Base-by-base conservation (phyloP, 1,139 yeast species). In the Geotrichum histeridarum region DNA sequence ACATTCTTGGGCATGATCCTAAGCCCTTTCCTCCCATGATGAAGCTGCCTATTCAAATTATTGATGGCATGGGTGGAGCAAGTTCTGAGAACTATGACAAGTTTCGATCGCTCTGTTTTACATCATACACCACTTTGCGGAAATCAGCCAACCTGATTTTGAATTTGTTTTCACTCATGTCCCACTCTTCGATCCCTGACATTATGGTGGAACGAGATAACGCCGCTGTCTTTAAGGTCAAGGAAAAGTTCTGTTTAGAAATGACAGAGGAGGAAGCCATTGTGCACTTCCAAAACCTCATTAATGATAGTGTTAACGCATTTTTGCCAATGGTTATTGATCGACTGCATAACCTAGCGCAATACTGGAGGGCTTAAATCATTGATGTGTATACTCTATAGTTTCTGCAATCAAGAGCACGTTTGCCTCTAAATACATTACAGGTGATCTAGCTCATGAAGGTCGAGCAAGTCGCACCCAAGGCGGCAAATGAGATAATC, bases 1-100 rank as follows among this genome's bases (percentile, higher is more conserved):
- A 93, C 67, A 91, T 94, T 50, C 73, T 94, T 52, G 99, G 99
- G 0, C 83, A 93, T 53, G 99, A 94, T 67, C 99, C 99, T 1
- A 94, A 94, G 67, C 98, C 98, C 8, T 94, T 94, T 71, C 98
- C 99, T 8, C 99, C 99, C 0, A 77, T 93, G 72, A 93, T 94
- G 98, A 94, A 94, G 67, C 74, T 94, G 39, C 99, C 99, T 0
- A 93, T 94, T 49, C 99, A 94, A 70, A 87, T 94, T 22, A 87
- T 94, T 46, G 99, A 93, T 61, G 99, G 97, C 0, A 93, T 94
- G 93, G 99, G 99, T 1, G 99, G 98, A 0, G 79, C 88, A 47
- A 78, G 80, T 55, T 90, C 93, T 52, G 86, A 85, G 44, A 91
- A 91, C 69, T 94, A 88, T 70, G 82, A 83, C 61, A 81, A 86